Evolutionary conservation across 1,284 basidiomycete species (phyloP).

Genomic region (Boletus austroedulis): DNA sequence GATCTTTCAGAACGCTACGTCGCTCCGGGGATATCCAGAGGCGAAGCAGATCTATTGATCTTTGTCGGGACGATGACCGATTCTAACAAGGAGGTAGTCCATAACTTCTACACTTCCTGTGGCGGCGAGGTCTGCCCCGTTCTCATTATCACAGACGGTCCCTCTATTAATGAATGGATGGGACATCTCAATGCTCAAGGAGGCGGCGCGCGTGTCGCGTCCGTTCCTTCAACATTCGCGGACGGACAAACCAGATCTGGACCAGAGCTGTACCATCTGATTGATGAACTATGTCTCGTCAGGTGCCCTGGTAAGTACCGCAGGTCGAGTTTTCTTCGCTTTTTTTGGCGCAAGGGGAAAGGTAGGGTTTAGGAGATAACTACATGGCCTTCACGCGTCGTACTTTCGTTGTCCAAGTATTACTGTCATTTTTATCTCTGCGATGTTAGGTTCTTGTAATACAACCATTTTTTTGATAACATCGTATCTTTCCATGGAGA

Average conservation of each 20-base stretch:
- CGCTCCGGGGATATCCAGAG: slow-evolving; percentile 19
- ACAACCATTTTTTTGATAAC: no score
- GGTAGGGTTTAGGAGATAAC: no score
- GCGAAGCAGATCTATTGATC: slow-evolving; percentile 26
- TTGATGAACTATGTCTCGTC: slow-evolving; percentile 30
- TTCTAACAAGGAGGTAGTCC: slow-evolving; percentile 14
- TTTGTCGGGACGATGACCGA: slow-evolving; percentile 18
- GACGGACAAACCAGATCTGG: not conserved
- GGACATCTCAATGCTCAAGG: slow-evolving; percentile 11
- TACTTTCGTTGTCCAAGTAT: no score
- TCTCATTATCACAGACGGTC: slow-evolving; percentile 22
- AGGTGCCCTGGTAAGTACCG: slow-evolving; percentile 23
- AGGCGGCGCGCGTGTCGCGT: slow-evolving; percentile 17
- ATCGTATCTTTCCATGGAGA: no score
- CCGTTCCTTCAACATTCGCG: slow-evolving; percentile 4
- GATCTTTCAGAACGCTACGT: slow-evolving; percentile 17
- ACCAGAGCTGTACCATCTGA: slow-evolving; percentile 2
- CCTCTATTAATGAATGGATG: slow-evolving; percentile 12
- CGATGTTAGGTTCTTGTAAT: no score
- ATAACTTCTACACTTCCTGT: slow-evolving; percentile 19
- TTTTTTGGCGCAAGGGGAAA: slow-evolving; percentile 26
- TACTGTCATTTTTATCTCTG: no score
- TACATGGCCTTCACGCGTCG: no score
- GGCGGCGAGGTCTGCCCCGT: slow-evolving; percentile 28
- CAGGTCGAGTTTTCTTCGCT: slow-evolving; percentile 11